These are phyloP conservation scores for Coffea eugenioides DNA, from an alignment of 257 asterid species.

Conservation along the genomic window DNA sequence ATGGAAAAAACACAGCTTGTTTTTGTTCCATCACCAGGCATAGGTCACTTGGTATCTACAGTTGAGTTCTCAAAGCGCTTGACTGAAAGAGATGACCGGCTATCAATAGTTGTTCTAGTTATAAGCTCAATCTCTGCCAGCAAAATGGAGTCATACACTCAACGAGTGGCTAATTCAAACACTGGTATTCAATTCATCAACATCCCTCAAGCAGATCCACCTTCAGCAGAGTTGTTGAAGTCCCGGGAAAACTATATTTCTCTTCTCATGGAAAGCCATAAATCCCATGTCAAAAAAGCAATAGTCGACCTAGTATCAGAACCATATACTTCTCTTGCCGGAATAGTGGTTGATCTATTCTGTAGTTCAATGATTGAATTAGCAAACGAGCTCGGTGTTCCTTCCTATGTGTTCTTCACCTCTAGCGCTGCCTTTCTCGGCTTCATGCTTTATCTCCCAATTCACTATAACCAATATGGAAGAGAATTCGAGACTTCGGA, in stretches of 20 bases:
- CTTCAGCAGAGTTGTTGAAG: background rate
- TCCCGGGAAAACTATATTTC: background rate
- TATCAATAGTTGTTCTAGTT: conserved; percentile 4
- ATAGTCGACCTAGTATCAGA: background rate
- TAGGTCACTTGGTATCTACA: conserved; percentile 4
- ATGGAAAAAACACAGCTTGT: conserved; percentile 14
- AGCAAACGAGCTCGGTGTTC: conserved; percentile 5
- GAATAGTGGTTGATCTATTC: conserved; percentile 9
- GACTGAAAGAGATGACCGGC: background rate
- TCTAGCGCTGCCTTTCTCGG: conserved; percentile 17
- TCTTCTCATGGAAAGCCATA: background rate
- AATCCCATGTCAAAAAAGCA: conserved; percentile 3
- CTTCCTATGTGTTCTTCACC: conserved; percentile 7
- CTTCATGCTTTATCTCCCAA: conserved; percentile 12
- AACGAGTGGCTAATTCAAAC: conserved; percentile 1
- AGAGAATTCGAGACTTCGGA: conserved; percentile 5
- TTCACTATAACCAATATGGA: background rate
- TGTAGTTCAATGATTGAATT: conserved; percentile 16
- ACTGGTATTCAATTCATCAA: background rate
- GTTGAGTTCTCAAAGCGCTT: conserved; percentile 13
- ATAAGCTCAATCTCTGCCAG: background rate
- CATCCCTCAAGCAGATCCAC: conserved; percentile 12
- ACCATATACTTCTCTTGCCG: background rate
- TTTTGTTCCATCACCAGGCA: conserved; percentile 15
- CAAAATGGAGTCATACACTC: background rate